A percentile compares a stretch with the other conserved stretches of the same genome.
Evolutionary conservation across 257 asterid species (phyloP).

Genomic region (Petrea volubilis): DNA sequence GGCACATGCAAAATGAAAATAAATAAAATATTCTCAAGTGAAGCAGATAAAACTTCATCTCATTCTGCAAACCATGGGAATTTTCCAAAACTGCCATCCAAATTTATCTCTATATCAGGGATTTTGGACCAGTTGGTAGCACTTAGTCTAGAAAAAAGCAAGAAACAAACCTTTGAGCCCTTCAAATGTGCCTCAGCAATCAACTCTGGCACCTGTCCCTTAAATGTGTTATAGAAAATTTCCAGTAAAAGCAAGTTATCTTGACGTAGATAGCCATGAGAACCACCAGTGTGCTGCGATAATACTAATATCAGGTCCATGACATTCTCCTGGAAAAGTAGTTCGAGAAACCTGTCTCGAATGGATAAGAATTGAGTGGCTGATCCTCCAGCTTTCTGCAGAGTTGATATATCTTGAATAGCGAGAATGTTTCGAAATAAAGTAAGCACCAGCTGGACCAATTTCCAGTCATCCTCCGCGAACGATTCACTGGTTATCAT

Average conservation of each 20-base stretch:
- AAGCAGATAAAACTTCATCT: not conserved
- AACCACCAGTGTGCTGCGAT: constrained; percentile 78
- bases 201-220: constrained; percentile 88
- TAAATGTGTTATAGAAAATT: constrained; percentile 67
- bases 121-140: constrained; percentile 35
- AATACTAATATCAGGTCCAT: constrained; percentile 85
- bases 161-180: constrained; percentile 65
- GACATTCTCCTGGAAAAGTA: constrained; percentile 81
- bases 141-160: constrained; percentile 6
- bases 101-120: not conserved
- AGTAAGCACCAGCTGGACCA: constrained; percentile 92
- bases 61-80: constrained; percentile 11
- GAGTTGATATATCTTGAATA: constrained; percentile 80
- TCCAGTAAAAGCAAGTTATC: constrained; percentile 93
- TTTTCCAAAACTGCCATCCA: not conserved
- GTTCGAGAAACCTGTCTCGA: constrained; percentile 76
- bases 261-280: constrained; percentile 69
- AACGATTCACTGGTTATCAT: constrained; percentile 67
- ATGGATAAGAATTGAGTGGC: constrained; percentile 63
- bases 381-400: constrained; percentile 78
- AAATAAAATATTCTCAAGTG: constrained; percentile 16
- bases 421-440: constrained; percentile 85
- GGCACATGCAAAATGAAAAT: not conserved
- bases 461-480: constrained; percentile 95
- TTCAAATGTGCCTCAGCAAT: constrained; percentile 58